phyloP scores from a whole-genome alignment of 805 yeast genomes.

The Teunomyces aglyptinius region DNA sequence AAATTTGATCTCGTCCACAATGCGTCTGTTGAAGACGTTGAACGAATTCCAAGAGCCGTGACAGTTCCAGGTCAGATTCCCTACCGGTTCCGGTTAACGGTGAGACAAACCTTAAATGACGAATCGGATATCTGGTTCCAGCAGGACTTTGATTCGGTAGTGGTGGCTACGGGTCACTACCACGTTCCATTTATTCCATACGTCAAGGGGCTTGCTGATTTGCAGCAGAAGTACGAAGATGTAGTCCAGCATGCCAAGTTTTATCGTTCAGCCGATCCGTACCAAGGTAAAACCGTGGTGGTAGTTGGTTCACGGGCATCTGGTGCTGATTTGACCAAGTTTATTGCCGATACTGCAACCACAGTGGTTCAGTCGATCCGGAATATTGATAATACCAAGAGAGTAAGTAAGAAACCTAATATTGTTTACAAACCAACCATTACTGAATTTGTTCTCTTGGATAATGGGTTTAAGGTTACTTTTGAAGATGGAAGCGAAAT shows the following conservation, averaged over 20 bases:
- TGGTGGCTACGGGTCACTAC: constrained; percentile 50
- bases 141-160: constrained; percentile 38
- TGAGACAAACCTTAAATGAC: constrained; percentile 23
- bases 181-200: constrained; percentile 46
- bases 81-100: constrained; percentile 26
- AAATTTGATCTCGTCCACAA: constrained; percentile 22
- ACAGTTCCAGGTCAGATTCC: constrained; percentile 5
- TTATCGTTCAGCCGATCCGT: constrained; percentile 31
- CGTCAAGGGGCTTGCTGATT: constrained; percentile 38
- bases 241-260: constrained; percentile 46
- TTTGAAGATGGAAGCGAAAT: constrained; percentile 50
- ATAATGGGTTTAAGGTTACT: constrained; percentile 32
- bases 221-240: constrained; percentile 26
- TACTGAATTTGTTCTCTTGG: constrained; percentile 10
- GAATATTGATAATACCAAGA: constrained; percentile 6
- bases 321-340: constrained; percentile 30
- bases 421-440: constrained; percentile 26
- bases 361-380: constrained; percentile 32
- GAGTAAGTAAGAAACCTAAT: constrained; percentile 12
- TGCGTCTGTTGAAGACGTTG: constrained; percentile 42
- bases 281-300: constrained; percentile 32
- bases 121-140: constrained; percentile 36
- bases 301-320: constrained; percentile 29
- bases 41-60: constrained; percentile 13
- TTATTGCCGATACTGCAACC: constrained; percentile 20